Evolutionary conservation across 2,329 filamentous ascomycete genomes (phyloP).

Genomic region (Didymella glomerata): DNA sequence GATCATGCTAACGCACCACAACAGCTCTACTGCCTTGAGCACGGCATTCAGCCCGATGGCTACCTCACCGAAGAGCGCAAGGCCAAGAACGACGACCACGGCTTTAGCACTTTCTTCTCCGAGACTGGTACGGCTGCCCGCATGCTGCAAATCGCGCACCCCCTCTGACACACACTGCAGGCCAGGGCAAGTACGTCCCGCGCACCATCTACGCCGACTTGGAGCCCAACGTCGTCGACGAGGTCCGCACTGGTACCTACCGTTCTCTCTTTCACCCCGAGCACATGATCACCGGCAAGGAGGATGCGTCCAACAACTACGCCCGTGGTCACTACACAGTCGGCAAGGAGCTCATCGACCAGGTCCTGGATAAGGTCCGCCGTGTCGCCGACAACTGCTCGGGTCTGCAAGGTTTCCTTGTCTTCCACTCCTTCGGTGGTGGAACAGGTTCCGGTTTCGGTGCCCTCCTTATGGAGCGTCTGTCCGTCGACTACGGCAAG

Average conservation of each 20-base stretch:
- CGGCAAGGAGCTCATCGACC: conserved; percentile 98
- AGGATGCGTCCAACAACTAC: conserved; percentile 99
- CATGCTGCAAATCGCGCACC: conserved; percentile 24
- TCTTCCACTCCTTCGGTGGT: conserved; percentile 99
- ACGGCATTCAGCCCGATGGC: conserved; percentile 98
- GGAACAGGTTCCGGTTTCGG: conserved; percentile 99
- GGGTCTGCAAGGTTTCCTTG: conserved; percentile 97
- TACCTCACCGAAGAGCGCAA: conserved; percentile 99
- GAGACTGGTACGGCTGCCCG: conserved; percentile 80
- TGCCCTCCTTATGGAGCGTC: conserved; percentile 97
- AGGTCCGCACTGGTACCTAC: conserved; percentile 97
- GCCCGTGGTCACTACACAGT: conserved; percentile 99
- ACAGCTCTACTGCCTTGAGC: conserved; percentile 99
- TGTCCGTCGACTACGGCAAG: conserved; percentile 99
- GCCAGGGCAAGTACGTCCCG: conserved; percentile 98
- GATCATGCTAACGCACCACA: conserved; percentile 39
- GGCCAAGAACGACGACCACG: conserved; percentile 88
- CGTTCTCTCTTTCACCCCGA: conserved; percentile 97
- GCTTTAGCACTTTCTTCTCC: conserved; percentile 99
- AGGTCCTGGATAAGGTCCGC: conserved; percentile 96
- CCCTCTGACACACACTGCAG: conserved; percentile 59
- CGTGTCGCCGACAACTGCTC: conserved; percentile 96
- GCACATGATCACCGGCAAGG: conserved; percentile 99
- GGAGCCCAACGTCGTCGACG: conserved; percentile 98
- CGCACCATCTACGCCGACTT: conserved; percentile 99